Percentiles rank a stretch among this genome's conserved stretches.
phyloP scores from a whole-genome alignment of 169 alveolate species.

The Sarcocystis neurona region DNA sequence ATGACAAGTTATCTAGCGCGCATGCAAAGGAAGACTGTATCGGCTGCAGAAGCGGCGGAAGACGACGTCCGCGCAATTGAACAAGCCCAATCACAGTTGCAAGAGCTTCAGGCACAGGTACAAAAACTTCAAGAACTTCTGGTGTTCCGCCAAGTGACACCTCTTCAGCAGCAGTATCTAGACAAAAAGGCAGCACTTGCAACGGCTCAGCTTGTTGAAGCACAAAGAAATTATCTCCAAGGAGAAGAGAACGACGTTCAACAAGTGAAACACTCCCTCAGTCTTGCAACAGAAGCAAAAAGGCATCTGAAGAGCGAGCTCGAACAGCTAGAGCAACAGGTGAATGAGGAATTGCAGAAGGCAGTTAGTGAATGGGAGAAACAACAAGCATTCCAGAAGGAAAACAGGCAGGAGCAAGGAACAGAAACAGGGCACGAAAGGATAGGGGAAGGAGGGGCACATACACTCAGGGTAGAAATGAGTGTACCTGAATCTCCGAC shows the following conservation, averaged over 20 bases:
- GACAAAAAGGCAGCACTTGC: slow-evolving; percentile 17
- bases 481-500: neutral
- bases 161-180: neutral
- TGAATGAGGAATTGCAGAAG: slow-evolving; percentile 3
- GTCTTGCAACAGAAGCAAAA: neutral
- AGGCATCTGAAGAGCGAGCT: neutral
- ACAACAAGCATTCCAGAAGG: neutral
- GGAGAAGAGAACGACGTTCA: too few relatives aligned
- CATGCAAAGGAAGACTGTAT: too few relatives aligned
- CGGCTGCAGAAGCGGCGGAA: too few relatives aligned
- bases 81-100: too few relatives aligned
- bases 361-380: neutral
- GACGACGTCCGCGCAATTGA: too few relatives aligned
- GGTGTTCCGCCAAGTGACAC: neutral
- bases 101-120: neutral
- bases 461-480: neutral
- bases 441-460: neutral
- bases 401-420: neutral
- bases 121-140: neutral
- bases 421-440: neutral
- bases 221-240: neutral
- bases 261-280: too few relatives aligned
- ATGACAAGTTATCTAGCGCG: too few relatives aligned
- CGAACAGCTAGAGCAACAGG: neutral
- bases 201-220: neutral